A percentile compares a stretch with the other conserved stretches of the same genome.
Evolutionary conservation across 345 rosid genomes (phyloP).

Genomic region (Arabidopsis thaliana): DNA sequence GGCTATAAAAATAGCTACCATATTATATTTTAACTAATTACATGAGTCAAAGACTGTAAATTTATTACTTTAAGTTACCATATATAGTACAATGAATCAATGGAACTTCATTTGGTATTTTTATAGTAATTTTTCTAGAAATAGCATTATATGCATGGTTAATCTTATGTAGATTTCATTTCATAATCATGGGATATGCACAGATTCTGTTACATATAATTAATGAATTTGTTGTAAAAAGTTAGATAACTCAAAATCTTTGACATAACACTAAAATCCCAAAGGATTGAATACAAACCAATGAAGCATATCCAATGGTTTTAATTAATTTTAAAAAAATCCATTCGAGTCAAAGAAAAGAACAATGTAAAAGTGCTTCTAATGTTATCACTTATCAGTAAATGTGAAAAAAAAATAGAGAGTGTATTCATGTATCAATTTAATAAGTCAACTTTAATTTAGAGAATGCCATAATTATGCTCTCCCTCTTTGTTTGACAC

Average conservation of each 20-base stretch:
- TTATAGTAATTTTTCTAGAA: background rate
- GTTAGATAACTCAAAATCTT: background rate
- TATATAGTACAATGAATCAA: background rate
- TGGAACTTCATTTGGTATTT: background rate
- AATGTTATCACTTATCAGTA: constrained; percentile 5
- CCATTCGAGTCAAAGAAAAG: background rate
- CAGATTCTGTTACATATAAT: background rate
- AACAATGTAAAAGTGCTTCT: background rate
- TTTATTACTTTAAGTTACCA: background rate
- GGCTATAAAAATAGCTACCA: background rate
- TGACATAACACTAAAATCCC: background rate
- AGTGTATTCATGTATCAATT: constrained; percentile 4
- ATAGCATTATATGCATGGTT: background rate
- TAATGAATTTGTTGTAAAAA: background rate
- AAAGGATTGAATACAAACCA: too few relatives aligned
- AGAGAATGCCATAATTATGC: constrained; percentile 36
- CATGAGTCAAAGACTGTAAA: constrained; percentile 9
- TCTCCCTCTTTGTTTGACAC: constrained; percentile 49
- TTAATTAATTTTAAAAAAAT: background rate
- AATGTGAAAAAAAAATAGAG: background rate
- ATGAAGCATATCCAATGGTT: too few relatives aligned
- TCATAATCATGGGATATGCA: background rate
- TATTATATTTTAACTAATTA: background rate
- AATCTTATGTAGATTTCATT: constrained; percentile 22
- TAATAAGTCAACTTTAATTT: constrained; percentile 37